Evolutionary conservation across 129 eudicot species (phyloP), one percentile per base, ranked within the genome.

Genomic region (Escallonia rubra): DNA sequence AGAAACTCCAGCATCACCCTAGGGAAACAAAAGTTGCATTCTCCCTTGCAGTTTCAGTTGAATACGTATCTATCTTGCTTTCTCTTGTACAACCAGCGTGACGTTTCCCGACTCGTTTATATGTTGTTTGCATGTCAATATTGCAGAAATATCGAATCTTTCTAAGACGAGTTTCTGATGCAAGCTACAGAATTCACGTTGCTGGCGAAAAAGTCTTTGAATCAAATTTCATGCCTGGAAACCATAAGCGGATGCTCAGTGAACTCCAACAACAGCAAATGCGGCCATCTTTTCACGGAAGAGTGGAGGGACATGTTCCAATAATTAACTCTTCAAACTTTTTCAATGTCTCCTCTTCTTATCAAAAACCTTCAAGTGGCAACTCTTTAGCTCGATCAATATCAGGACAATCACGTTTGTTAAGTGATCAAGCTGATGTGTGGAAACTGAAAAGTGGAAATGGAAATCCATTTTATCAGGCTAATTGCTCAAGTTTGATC

Each of bases 141-240:
- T 59, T 59, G 65, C 73, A 78, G 82, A 78, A 78, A 59, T 78
- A 78, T 43, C 15, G 78, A 50, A 61, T 78, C 56, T 78, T 72
- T 61, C 49, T 78, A 10, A 60, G 53, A 44, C 52, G 78, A 14
- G 60, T 72, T 57, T 16, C 82, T 2, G 82, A 71, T 42, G 64
- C 66, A 65, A 66, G 70, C 47, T 16, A 15, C 57, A 63, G 52
- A 44, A 10, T 54, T 16, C 46, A 62, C 12, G 3, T 59, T 10
- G 46, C 50, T 43, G 58, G 14, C 0, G 61, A 8, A 46, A 16
- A 39, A 1, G 9, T 14, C 4, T 45, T 59, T 8, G 45, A n/a
- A 49, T 49, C 70, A 15, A 45, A 46, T 34, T 42, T 63, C 48
- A 61, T 41, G 13, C 43, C 59, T 10, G 23, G 16, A 63, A 54